phyloP scores from a whole-genome alignment of 805 yeast genomes.

The Ogataea siamensis region DNA sequence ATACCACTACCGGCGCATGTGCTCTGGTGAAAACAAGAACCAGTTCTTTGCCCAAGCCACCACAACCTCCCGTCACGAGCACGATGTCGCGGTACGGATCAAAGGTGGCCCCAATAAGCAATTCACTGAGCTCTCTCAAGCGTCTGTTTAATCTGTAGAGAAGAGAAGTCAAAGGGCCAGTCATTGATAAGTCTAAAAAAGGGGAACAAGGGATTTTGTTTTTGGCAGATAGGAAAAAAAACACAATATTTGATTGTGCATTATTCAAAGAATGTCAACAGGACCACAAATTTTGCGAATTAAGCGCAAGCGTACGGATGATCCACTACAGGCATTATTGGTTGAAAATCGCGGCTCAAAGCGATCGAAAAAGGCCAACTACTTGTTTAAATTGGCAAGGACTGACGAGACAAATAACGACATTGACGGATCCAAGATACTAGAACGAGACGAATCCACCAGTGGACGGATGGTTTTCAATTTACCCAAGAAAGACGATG shows the following conservation, averaged over 20 bases:
- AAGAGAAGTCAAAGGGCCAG: constrained; percentile 28
- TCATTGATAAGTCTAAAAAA: constrained; percentile 23
- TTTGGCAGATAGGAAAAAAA: constrained; percentile 1
- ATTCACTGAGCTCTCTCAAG: constrained; percentile 35
- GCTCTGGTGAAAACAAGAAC: constrained; percentile 43
- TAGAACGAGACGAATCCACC: constrained; percentile 17
- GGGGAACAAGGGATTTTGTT: constrained; percentile 8
- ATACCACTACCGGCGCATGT: constrained; percentile 56
- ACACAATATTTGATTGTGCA: background rate
- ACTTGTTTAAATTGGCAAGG: constrained; percentile 46
- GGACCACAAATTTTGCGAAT: constrained; percentile 72
- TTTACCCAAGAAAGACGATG: constrained; percentile 24
- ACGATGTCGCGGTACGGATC: constrained; percentile 59
- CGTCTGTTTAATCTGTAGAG: constrained; percentile 29
- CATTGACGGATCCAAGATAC: constrained; percentile 20
- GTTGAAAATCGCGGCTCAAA: constrained; percentile 42
- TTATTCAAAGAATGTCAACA: constrained; percentile 3
- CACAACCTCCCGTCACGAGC: constrained; percentile 79
- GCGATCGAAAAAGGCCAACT: constrained; percentile 38
- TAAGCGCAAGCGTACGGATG: constrained; percentile 83
- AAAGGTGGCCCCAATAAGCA: constrained; percentile 49
- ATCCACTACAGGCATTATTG: constrained; percentile 79
- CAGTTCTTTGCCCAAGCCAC: constrained; percentile 75
- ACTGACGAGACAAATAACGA: constrained; percentile 38
- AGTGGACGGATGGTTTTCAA: constrained; percentile 25